Evolutionary conservation across 768 basidiomycete genomes (phyloP).

Genomic region (Leccinum subgranulosum): DNA sequence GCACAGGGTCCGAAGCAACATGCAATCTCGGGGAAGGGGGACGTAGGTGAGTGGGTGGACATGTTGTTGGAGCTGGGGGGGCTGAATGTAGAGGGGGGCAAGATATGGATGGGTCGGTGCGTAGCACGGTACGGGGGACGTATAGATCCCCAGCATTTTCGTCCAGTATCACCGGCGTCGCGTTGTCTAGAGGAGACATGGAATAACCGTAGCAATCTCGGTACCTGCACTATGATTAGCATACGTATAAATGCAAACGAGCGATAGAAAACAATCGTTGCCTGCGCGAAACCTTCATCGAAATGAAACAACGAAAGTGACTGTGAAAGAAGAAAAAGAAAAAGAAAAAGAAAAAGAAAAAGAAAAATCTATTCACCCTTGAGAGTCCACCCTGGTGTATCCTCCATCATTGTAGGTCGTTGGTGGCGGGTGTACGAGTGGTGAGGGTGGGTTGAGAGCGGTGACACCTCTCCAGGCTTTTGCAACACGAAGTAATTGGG

Average conservation of each 20-base stretch:
- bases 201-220: constrained; percentile 27
- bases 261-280: constrained; percentile 8
- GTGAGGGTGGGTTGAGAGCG: constrained; percentile 41
- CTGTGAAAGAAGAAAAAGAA: background rate
- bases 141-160: constrained; percentile 21
- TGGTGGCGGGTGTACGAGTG: constrained; percentile 18
- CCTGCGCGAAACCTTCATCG: constrained; percentile 10
- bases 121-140: constrained; percentile 25
- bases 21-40: constrained; percentile 29
- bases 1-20: constrained; percentile 21
- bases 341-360: background rate
- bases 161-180: constrained; percentile 35
- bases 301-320: background rate
- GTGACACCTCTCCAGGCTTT: constrained; percentile 65
- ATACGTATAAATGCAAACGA: constrained; percentile 11
- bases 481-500: constrained; percentile 55
- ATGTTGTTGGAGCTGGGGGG: constrained; percentile 7
- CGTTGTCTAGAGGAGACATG: constrained; percentile 28
- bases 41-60: constrained; percentile 26
- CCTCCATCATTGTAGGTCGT: constrained; percentile 20
- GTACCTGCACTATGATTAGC: constrained; percentile 24
- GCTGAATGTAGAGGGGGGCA: constrained; percentile 5
- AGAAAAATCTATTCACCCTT: constrained; percentile 25
- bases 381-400: constrained; percentile 23
- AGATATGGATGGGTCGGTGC: constrained; percentile 10